Evolutionary conservation across 2,329 filamentous ascomycete species (phyloP), one percentile per base, ranked within the genome.

Genomic region (Nemania sp.): DNA sequence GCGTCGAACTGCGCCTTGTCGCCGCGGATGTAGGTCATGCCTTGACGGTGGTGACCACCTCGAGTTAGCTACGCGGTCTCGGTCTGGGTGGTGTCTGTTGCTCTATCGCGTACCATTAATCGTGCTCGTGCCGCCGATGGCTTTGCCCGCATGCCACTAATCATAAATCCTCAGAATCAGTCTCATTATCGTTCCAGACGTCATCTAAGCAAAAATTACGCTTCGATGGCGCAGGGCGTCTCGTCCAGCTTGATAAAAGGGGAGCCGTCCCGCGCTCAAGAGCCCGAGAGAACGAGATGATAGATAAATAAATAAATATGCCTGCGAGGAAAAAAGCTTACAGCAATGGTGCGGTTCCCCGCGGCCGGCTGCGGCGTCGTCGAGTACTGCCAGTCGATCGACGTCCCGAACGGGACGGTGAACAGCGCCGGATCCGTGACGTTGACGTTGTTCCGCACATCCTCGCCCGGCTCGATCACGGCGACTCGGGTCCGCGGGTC

Each of bases 1-100:
- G 74, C 75, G 55, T 81, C 75, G 42, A 79, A 75, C 51, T 81
- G 73, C 1, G 75, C 69, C 7, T 69, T 71, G 54, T 79, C 73
- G 1, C 77, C 78, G n/a, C 79, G 74, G 18, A 80, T 74, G 57
- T 80, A 81, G 12, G 77, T 75, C 79, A 81, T 78, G 17, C 78
- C 61, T 64, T 37, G 32, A 34, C 13, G 18, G 11, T 7, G 5
- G 35, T 11, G 11, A 35, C 10, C 39, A 32, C 25, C 25, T n/a
- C 7, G 12, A 9, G 46, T 78, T 75, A 49, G 35, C 47, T 47
- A 54, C 17, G 6, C 13, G 3, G 13, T 21, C 40, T 6, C 10
- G 51, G 25, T 12, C 6, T 18, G 12, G 13, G n/a, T 29, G 18
- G 12, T 20, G 20, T 45, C 32, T 45, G 13, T 10, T 11, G 3